Evolutionary conservation across 192 early-diverging fungal genomes (phyloP).

Genomic region (Coemansia sp.): DNA sequence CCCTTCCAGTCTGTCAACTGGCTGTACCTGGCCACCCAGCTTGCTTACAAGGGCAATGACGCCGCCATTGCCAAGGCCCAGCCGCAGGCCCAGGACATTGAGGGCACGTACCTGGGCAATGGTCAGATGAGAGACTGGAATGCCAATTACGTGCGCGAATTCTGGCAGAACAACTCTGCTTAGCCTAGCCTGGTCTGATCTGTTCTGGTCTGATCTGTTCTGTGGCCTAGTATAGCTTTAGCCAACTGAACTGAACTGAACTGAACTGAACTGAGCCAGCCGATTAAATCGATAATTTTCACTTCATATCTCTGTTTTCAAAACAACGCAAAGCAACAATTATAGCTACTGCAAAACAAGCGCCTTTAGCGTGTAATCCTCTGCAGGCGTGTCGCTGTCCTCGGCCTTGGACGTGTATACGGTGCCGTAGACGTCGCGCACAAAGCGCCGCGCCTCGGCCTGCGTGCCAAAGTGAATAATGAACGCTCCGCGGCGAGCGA

Average conservation of each 20-base stretch:
- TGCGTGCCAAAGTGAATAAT: conserved; percentile 34
- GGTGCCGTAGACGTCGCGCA: conserved; percentile 33
- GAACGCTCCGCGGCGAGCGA: conserved; percentile 34
- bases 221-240: too few species aligned
- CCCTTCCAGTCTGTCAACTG: conserved; percentile 71
- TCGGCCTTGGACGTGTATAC: conserved; percentile 11
- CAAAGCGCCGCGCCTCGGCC: conserved; percentile 37
- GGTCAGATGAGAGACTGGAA: conserved; percentile 44
- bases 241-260: too few species aligned
- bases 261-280: conserved; percentile 24
- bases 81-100: conserved; percentile 27
- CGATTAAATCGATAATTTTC: too few species aligned
- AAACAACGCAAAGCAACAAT: too few species aligned
- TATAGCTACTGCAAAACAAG: conserved; percentile 24
- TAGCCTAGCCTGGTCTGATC: too few species aligned
- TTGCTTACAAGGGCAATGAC: conserved; percentile 51
- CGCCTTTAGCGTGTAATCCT: conserved; percentile 14
- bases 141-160: conserved; percentile 46
- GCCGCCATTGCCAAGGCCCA: conserved; percentile 25
- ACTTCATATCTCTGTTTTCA: too few species aligned
- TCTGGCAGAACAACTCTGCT: conserved; percentile 37
- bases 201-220: too few species aligned
- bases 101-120: conserved; percentile 50
- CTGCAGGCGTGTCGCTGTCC: background rate
- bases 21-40: conserved; percentile 65